Base-by-base conservation (phyloP, 805 yeast species). In the Torulaspora quercuum region DNA sequence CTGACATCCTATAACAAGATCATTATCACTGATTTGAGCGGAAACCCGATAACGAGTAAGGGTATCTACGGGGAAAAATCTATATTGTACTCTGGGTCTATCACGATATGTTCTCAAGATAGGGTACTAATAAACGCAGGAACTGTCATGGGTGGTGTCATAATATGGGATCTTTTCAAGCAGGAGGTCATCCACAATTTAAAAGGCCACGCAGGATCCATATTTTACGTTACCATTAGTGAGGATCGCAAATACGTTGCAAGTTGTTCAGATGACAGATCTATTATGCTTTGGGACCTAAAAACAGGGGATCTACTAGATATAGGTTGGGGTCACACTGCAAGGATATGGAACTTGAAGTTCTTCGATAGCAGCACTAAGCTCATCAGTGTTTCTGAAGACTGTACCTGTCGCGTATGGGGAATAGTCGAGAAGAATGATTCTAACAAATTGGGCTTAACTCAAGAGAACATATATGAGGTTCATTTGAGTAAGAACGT, bases 291-390 rank as follows among this genome's bases (percentile, higher is more conserved):
- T 5, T 88, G 88, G 80, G 76, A 76, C 49, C 63, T 81, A 43
- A 51, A 52, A 5, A 53, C 73, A 1, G 90, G 94, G 1, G 49
- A 62, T 7, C 61, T 78, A 21, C 48, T 83, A 25, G 82, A 90
- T 1, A 75, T 79, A 17, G 97, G 95, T 0, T 92, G 97, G 97
- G 98, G 97, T 9, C 98, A 92, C 56, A 80, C 83, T 1, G 90
- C 97, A 0, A 74, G 98, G 55, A 89, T 92, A 25, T 92, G 98
- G 98, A 73, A 75, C 27, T 64, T 90, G 29, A 69, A 69, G 33
- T 85, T 86, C 53, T 73, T 66, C 40, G 63, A 64, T 5, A 48
- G 58, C 11, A 61, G 60, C 29, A 53, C 47, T 4, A 58, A 64
- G 4, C 49, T 80, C 1, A 65, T 86, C 10, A 78, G 94, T 58